Percentiles rank a stretch among this genome's conserved stretches.
phyloP scores from a whole-genome alignment of 176 grass and related monocot species.

The Tuctoria greenei region DNA sequence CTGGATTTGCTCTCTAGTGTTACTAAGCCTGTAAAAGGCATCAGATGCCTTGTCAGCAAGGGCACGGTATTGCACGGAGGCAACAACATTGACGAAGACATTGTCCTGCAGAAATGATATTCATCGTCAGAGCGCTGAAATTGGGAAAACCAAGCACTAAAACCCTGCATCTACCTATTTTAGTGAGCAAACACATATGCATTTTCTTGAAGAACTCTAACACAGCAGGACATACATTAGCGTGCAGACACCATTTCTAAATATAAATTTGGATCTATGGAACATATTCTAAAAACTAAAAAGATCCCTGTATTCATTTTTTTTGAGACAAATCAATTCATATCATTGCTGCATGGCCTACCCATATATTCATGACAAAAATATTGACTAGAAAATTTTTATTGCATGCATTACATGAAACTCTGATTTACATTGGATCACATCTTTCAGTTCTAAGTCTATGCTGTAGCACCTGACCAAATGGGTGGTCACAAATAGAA shows the following conservation, averaged over 20 bases:
- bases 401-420: not conserved
- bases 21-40: conserved; percentile 88
- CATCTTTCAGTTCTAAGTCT: not conserved
- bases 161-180: not conserved
- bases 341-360: not conserved
- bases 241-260: not conserved
- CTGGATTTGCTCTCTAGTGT: conserved; percentile 82
- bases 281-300: not conserved
- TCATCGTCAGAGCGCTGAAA: not conserved
- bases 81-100: conserved; percentile 92
- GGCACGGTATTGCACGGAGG: conserved; percentile 83
- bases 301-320: not conserved
- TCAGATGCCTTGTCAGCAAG: conserved; percentile 74
- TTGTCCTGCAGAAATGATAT: conserved; percentile 68
- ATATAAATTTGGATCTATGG: not conserved
- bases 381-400: not conserved
- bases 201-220: not conserved
- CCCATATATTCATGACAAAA: not conserved
- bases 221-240: not conserved
- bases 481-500: not conserved
- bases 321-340: not conserved
- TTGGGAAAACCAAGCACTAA: not conserved
- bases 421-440: not conserved
- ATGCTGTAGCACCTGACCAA: not conserved
- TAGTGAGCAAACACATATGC: not conserved